Conservation (phyloP, 202 grass and related monocot species). For the Digitaria exilis region DNA sequence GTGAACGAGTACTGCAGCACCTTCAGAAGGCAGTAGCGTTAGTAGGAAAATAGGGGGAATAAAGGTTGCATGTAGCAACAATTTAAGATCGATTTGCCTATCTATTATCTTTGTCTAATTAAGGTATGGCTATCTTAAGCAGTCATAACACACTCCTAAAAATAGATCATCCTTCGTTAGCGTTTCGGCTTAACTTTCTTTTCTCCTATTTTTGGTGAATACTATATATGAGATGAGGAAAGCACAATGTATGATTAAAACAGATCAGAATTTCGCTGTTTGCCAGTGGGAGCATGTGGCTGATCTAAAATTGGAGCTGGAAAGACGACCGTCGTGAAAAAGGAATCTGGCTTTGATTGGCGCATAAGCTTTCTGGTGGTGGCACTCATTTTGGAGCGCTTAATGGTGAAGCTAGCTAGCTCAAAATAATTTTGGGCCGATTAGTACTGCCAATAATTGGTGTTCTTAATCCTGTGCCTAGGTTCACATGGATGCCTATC, state of each 20-base stretch:
- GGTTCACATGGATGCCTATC: constrained; percentile 18
- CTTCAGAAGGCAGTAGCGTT: neutral
- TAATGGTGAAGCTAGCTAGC: constrained; percentile 28
- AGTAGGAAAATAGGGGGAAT: neutral
- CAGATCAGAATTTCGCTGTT: neutral
- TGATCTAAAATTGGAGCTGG: constrained; percentile 16
- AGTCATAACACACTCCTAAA: neutral
- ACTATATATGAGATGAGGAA: too few species aligned
- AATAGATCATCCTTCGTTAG: neutral
- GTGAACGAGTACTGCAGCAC: neutral
- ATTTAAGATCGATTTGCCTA: neutral
- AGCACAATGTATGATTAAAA: constrained; percentile 28
- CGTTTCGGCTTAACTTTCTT: too few species aligned
- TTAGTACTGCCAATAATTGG: constrained; percentile 6
- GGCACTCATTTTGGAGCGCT: constrained; percentile 21
- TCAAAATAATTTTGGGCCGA: neutral
- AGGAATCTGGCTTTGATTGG: constrained; percentile 55
- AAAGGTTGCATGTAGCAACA: neutral
- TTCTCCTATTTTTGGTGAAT: neutral
- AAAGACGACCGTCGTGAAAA: constrained; percentile 25
- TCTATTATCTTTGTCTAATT: neutral
- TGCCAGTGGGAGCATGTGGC: constrained; percentile 24
- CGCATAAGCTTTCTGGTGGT: constrained; percentile 40
- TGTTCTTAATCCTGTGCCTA: constrained; percentile 1
- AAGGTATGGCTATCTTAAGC: neutral